A percentile compares a stretch with the other conserved stretches of the same genome.
These are phyloP conservation scores for Alternaria infectoria DNA, from an alignment of 2,329 filamentous ascomycete genomes.

Conservation along the genomic window DNA sequence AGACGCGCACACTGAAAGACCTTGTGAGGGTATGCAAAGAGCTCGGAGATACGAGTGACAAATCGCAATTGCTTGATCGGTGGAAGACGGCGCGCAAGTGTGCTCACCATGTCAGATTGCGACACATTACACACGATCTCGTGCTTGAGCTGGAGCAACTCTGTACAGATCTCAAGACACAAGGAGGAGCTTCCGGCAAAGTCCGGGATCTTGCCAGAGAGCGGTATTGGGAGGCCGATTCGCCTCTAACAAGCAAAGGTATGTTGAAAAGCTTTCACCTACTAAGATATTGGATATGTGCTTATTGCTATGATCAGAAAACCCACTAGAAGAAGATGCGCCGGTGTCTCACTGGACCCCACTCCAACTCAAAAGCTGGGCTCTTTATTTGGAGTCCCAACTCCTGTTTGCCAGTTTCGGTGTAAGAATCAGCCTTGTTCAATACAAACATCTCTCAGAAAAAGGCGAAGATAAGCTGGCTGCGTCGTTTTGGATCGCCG, in stretches of 20 bases:
- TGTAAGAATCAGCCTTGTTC: background rate
- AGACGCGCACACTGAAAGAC: background rate
- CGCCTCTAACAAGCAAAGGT: background rate
- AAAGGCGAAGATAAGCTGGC: background rate
- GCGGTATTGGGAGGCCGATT: background rate
- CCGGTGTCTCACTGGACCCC: background rate
- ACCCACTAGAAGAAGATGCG: background rate
- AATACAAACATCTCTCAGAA: too few relatives aligned
- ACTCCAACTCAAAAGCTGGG: background rate
- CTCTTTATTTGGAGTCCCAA: background rate
- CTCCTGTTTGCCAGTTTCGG: background rate
- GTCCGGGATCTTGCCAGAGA: background rate
- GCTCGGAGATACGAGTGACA: background rate
- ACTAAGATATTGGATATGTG: background rate
- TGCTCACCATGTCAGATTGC: background rate
- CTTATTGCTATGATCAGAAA: background rate
- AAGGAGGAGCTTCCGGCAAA: background rate
- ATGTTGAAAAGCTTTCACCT: background rate
- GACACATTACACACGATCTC: background rate
- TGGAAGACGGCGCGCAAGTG: background rate
- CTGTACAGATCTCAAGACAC: background rate
- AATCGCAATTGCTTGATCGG: background rate
- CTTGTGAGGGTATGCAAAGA: background rate
- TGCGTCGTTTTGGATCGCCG: background rate
- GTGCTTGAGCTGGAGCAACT: background rate